Evolutionary conservation across 208 protist genomes (phyloP), one percentile per base, ranked within the genome.

Genomic region (Trypanosoma vivax): DNA sequence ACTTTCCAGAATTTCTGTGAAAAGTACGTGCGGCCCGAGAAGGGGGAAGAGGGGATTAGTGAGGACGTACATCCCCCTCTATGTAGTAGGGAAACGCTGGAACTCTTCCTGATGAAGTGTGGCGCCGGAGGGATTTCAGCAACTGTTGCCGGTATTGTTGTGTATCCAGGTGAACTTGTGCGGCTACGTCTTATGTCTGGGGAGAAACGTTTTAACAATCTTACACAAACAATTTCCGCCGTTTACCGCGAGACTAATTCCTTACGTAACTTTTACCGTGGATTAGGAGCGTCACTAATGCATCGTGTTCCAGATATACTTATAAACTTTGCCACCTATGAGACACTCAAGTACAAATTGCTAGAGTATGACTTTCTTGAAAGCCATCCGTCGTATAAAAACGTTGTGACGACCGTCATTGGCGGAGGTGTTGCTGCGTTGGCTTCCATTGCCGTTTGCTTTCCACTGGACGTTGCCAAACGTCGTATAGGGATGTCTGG

Each of bases 101-200:
- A 93, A 48, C 73, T 78, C 29, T 94, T 94, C 47, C 24, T 89
- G 5, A 78, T 89, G 62, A 94, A 94, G 57, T 92, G 83, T 42
- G 81, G 83, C 28, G 83, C 88, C 3, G 88, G 88, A 27, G 88
- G 88, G 21, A 49, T 92, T 50, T 89, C 81, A 1, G 88, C 83
- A 13, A 87, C 82, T 6, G 66, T 89, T 29, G 83, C 88, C 0
- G 83, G 83, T 5, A 76, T 71, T n/a, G 68, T 60, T 5, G 83
- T 90, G 19, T 94, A 91, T 57, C 88, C 88, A 0, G 81, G 83
- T 19, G 88, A 94, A 51, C 82, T 94, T 2, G 82, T 94, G 24
- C 83, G 88, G n/a, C 70, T 90, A 4, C 83, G 88, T 9, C 75
- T 94, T 50, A 94, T 94, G 88, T 88, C 77, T 0, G 82, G 79